A percentile compares a stretch with the other conserved stretches of the same genome.
Evolutionary conservation across 2,329 filamentous ascomycete genomes (phyloP).

Genomic region (Cordyceps cateniannulata): DNA sequence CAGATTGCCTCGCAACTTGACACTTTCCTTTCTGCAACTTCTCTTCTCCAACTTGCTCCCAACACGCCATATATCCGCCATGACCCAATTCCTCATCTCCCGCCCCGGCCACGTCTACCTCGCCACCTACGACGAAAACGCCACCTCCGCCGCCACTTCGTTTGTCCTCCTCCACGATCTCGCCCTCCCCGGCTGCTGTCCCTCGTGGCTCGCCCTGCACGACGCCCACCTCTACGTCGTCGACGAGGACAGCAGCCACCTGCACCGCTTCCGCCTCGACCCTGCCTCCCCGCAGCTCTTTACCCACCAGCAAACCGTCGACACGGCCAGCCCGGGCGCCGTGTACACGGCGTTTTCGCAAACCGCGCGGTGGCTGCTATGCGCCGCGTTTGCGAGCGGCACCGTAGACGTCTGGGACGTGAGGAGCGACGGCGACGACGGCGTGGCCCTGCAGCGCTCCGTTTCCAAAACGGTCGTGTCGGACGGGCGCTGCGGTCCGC

Average conservation of each 20-base stretch:
- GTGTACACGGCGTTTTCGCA: constrained; percentile 42
- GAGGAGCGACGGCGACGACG: too few species aligned
- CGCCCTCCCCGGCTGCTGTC: constrained; percentile 30
- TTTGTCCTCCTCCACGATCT: too few species aligned
- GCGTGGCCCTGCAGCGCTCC: constrained; percentile 26
- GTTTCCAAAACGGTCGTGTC: constrained; percentile 31
- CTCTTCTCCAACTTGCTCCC: too few species aligned
- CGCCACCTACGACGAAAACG: too few species aligned
- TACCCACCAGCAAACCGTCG: constrained; percentile 19
- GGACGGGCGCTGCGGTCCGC: constrained; percentile 26
- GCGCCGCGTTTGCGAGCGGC: constrained; percentile 35
- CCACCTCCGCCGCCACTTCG: too few species aligned
- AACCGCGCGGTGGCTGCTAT: constrained; percentile 38
- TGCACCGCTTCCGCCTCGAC: constrained; percentile 35
- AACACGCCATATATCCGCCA: too few species aligned
- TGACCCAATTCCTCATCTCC: too few species aligned
- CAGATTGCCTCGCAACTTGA: too few species aligned
- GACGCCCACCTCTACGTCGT: constrained; percentile 39
- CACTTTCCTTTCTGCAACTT: too few species aligned
- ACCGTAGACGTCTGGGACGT: constrained; percentile 41
- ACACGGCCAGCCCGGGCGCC: constrained; percentile 34
- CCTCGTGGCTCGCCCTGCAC: constrained; percentile 39
- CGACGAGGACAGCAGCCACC: constrained; percentile 37
- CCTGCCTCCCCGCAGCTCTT: constrained; percentile 23
- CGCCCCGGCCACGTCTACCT: too few species aligned